phyloP scores from a whole-genome alignment of 2,329 filamentous ascomycete species.

The Aspergillus sp. region DNA sequence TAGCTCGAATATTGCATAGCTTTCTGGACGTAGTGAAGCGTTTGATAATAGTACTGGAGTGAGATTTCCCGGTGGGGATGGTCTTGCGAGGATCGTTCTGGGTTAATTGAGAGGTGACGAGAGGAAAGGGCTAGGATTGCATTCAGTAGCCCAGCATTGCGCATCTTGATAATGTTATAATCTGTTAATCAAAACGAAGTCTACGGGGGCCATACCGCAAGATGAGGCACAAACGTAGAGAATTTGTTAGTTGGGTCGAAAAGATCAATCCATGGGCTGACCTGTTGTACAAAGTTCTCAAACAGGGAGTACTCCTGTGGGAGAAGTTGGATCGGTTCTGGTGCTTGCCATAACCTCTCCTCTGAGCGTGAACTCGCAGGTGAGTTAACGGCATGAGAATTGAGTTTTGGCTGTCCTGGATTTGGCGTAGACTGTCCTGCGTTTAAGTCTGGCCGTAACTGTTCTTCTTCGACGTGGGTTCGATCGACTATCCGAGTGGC shows the following conservation, averaged over 20 bases:
- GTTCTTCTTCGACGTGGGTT: not conserved
- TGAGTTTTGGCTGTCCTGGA: not conserved
- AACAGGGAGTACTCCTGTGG: conserved; percentile 1
- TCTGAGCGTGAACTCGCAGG: not conserved
- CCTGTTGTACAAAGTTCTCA: conserved; percentile 2
- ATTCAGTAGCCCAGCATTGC: conserved; percentile 58
- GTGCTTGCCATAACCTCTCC: conserved; percentile 1
- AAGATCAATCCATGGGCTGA: conserved; percentile 36
- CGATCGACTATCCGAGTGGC: conserved; percentile 1
- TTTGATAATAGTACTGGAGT: conserved; percentile 61
- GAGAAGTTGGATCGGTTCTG: conserved; percentile 1
- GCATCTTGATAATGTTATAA: conserved; percentile 28
- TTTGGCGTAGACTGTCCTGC: not conserved
- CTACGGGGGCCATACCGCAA: conserved; percentile 26
- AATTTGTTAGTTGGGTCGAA: conserved; percentile 45
- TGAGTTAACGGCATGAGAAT: not conserved
- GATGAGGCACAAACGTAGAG: conserved; percentile 36
- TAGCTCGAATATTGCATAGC: conserved; percentile 61
- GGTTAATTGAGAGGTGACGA: conserved; percentile 49
- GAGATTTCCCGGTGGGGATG: not conserved
- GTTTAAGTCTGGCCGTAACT: not conserved
- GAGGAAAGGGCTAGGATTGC: conserved; percentile 58
- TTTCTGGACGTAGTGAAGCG: conserved; percentile 60
- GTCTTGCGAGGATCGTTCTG: not conserved
- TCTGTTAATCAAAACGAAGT: too few relatives aligned